Evolutionary conservation across 768 basidiomycete species (phyloP).

Genomic region (Suillus weaverae): DNA sequence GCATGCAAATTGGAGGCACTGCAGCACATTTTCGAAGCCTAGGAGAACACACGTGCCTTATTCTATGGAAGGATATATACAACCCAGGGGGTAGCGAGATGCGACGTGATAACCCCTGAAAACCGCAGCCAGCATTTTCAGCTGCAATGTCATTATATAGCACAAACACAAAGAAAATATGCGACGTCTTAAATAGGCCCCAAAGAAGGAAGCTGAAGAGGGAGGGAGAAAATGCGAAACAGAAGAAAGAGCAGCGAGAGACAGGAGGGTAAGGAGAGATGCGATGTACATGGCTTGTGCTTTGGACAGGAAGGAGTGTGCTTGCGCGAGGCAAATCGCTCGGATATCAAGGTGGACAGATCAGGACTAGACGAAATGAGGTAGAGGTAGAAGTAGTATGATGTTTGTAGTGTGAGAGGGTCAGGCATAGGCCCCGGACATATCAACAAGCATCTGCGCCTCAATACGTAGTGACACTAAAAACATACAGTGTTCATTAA

Average conservation of each 20-base stretch:
- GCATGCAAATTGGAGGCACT: background rate
- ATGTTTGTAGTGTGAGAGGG: constrained; percentile 24
- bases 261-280: constrained; percentile 27
- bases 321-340: constrained; percentile 17
- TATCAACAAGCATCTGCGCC: constrained; percentile 11
- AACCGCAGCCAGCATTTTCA: constrained; percentile 17
- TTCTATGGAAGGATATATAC: background rate
- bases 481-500: constrained; percentile 2
- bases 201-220: constrained; percentile 18
- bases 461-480: background rate
- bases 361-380: constrained; percentile 26
- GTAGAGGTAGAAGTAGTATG: constrained; percentile 19
- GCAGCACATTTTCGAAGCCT: background rate
- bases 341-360: constrained; percentile 31
- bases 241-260: constrained; percentile 14
- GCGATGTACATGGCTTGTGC: constrained; percentile 34
- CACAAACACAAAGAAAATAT: constrained; percentile 39
- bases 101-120: background rate
- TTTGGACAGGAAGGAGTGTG: constrained; percentile 28
- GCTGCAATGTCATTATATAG: constrained; percentile 39
- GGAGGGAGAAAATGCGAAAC: constrained; percentile 16
- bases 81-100: background rate
- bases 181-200: constrained; percentile 36
- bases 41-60: background rate
- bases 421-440: constrained; percentile 26